phyloP scores from a whole-genome alignment of 495 filamentous ascomycete genomes.

The Evansstolkia leycettana region DNA sequence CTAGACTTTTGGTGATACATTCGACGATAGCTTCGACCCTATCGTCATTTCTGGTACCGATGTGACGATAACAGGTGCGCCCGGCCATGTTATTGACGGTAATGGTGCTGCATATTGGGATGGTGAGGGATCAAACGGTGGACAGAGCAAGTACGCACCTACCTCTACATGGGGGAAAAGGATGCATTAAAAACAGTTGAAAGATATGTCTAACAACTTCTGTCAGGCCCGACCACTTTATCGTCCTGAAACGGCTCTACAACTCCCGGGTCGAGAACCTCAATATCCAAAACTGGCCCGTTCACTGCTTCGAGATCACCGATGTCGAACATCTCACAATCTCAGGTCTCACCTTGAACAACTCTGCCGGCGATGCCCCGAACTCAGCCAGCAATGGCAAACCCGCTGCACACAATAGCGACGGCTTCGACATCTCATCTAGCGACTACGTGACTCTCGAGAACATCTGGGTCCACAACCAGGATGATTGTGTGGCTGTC shows the following conservation, averaged over 20 bases:
- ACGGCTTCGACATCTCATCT: slow-evolving; percentile 27
- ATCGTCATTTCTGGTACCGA: slow-evolving; percentile 27
- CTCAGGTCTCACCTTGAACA: slow-evolving; percentile 23
- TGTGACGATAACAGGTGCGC: slow-evolving; percentile 25
- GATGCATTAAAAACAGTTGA: too few species aligned
- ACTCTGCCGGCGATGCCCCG: slow-evolving; percentile 28
- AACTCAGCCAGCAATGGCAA: slow-evolving; percentile 21
- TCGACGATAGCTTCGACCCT: slow-evolving; percentile 19
- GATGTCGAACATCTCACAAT: slow-evolving; percentile 17
- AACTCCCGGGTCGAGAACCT: slow-evolving; percentile 23
- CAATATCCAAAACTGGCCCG: slow-evolving; percentile 31
- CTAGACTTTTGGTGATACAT: slow-evolving; percentile 31
- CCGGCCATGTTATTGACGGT: slow-evolving; percentile 30
- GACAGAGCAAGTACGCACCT: slow-evolving; percentile 19
- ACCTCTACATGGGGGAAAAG: background rate
- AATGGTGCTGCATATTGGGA: slow-evolving; percentile 37
- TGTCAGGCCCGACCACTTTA: slow-evolving; percentile 38
- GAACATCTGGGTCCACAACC: slow-evolving; percentile 24
- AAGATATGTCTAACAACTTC: slow-evolving; percentile 11
- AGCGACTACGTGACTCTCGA: slow-evolving; percentile 18
- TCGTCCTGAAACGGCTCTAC: slow-evolving; percentile 28
- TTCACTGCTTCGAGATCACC: slow-evolving; percentile 26
- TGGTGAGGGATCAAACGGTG: slow-evolving; percentile 35
- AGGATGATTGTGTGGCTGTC: slow-evolving; percentile 35
- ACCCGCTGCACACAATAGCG: slow-evolving; percentile 29